Evolutionary conservation across 768 basidiomycete genomes (phyloP).

Genomic region (Podaxis sp.): DNA sequence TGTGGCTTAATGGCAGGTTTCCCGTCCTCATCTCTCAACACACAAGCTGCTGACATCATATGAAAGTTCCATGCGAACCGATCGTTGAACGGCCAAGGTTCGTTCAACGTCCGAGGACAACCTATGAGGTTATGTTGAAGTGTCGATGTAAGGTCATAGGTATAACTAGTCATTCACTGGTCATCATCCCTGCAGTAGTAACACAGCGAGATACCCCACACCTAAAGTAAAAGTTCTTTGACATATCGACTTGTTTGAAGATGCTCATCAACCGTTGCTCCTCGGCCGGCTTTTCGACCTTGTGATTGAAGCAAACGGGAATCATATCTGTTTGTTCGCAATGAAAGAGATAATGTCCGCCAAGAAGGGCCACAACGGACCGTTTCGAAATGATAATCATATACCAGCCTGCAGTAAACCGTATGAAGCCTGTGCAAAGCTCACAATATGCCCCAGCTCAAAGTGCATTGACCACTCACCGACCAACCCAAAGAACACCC

Average conservation of each 20-base stretch:
- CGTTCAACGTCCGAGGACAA: constrained; percentile 38
- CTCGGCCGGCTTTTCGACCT: constrained; percentile 83
- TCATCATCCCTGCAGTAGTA: constrained; percentile 10
- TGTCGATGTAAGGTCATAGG: constrained; percentile 96
- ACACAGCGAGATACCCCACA: constrained; percentile 23
- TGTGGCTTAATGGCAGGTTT: constrained; percentile 49
- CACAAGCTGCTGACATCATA: constrained; percentile 72
- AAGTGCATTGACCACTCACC: constrained; percentile 39
- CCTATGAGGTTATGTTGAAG: constrained; percentile 87
- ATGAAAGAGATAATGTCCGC: constrained; percentile 95
- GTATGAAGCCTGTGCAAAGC: constrained; percentile 71
- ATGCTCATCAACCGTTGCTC: constrained; percentile 86
- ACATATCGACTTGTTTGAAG: constrained; percentile 96
- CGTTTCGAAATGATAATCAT: constrained; percentile 89
- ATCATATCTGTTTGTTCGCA: constrained; percentile 89
- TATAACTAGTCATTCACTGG: constrained; percentile 57
- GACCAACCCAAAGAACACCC: constrained; percentile 79
- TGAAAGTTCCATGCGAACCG: constrained; percentile 95
- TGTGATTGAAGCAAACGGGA: constrained; percentile 74
- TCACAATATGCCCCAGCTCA: background rate
- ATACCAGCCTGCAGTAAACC: constrained; percentile 96
- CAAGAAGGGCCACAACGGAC: constrained; percentile 88
- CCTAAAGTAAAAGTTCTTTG: constrained; percentile 99
- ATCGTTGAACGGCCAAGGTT: constrained; percentile 74
- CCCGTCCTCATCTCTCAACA: constrained; percentile 26